phyloP scores from a whole-genome alignment of 768 basidiomycete species.

The Termitomyces bulborhizus region DNA sequence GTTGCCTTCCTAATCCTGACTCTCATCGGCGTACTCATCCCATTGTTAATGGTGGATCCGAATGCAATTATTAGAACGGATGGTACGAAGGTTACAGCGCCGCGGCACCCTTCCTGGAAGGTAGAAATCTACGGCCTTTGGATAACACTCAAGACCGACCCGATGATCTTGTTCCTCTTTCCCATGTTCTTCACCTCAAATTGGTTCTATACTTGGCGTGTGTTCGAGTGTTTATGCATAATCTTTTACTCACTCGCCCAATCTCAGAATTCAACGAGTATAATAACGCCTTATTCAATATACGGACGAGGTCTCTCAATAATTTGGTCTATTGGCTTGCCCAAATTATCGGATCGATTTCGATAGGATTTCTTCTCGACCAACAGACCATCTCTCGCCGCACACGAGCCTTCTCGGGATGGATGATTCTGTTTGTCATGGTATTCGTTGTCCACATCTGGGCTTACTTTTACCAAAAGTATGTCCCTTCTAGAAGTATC shows the following conservation, averaged over 20 bases:
- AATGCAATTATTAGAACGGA: conserved; percentile 68
- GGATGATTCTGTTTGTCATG: conserved; percentile 54
- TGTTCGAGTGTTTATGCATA: conserved; percentile 18
- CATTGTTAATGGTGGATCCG: conserved; percentile 68
- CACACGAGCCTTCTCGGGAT: conserved; percentile 64
- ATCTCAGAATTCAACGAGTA: conserved; percentile 68
- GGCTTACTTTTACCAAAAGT: conserved; percentile 76
- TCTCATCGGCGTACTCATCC: conserved; percentile 59
- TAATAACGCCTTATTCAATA: conserved; percentile 77
- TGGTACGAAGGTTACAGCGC: conserved; percentile 58
- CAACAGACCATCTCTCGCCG: conserved; percentile 49
- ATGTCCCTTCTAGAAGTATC: background rate
- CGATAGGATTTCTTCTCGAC: conserved; percentile 69
- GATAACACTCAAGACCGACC: conserved; percentile 62
- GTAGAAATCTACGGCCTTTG: conserved; percentile 67
- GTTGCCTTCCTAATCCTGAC: conserved; percentile 74
- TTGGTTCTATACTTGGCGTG: conserved; percentile 86
- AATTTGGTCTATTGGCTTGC: conserved; percentile 75
- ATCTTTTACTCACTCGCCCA: background rate
- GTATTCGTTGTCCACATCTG: conserved; percentile 69
- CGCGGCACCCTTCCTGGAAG: conserved; percentile 72
- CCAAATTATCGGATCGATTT: conserved; percentile 70
- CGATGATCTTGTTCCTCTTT: conserved; percentile 67
- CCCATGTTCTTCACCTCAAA: conserved; percentile 85
- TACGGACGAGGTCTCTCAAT: conserved; percentile 72